Percentiles rank a stretch among this genome's conserved stretches.
Conservation (phyloP, 2,329 filamentous ascomycete species). For the Ophiostoma piceae region DNA sequence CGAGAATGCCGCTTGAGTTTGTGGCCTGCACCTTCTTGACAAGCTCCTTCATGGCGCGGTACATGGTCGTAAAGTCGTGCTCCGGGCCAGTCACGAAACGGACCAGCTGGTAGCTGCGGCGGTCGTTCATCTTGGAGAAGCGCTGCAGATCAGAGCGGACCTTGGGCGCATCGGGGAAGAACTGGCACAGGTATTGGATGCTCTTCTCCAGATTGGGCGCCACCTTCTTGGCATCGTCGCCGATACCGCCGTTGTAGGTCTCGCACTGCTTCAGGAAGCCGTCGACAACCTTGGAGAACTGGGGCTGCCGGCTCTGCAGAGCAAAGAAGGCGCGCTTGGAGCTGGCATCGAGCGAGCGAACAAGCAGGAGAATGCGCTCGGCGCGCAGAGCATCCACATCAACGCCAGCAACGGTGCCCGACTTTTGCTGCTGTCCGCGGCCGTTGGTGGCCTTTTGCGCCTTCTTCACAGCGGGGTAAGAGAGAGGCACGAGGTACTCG, state of each 20-base stretch:
- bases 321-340: slow-evolving; percentile 86
- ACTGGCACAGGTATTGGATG: slow-evolving; percentile 66
- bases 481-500: slow-evolving; percentile 83
- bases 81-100: slow-evolving; percentile 78
- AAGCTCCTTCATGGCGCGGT: slow-evolving; percentile 85
- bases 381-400: slow-evolving; percentile 74
- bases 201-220: slow-evolving; percentile 67
- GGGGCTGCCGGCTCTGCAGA: slow-evolving; percentile 71
- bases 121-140: slow-evolving; percentile 86
- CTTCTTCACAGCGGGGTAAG: slow-evolving; percentile 67
- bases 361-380: slow-evolving; percentile 75
- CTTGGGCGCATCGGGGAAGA: slow-evolving; percentile 68
- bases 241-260: slow-evolving; percentile 80
- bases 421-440: slow-evolving; percentile 17
- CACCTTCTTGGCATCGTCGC: slow-evolving; percentile 63
- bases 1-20: slow-evolving; percentile 60
- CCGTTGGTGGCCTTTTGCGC: slow-evolving; percentile 57
- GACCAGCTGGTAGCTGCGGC: slow-evolving; percentile 82
- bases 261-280: slow-evolving; percentile 82
- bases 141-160: slow-evolving; percentile 75
- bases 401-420: slow-evolving; percentile 34
- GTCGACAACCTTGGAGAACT: slow-evolving; percentile 66
- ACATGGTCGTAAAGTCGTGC: slow-evolving; percentile 86
- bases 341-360: slow-evolving; percentile 69
- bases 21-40: slow-evolving; percentile 71